Conservation (phyloP, 495 filamentous ascomycete genomes). For the Halenospora varia region DNA sequence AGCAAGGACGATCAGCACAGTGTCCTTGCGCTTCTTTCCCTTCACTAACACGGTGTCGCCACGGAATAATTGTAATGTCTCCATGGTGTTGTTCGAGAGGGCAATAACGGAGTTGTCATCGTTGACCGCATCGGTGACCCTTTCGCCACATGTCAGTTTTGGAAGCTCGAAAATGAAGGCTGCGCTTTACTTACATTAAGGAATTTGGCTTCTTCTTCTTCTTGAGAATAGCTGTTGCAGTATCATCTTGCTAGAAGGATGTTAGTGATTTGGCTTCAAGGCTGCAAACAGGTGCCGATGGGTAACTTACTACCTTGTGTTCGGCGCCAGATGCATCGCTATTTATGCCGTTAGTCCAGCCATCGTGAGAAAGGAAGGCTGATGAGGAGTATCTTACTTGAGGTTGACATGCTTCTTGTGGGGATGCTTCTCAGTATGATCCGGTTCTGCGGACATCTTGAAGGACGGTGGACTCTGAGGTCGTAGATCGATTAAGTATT, state of each 20-base stretch:
- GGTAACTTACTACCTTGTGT: constrained; percentile 67
- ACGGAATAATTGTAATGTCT: constrained; percentile 94
- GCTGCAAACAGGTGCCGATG: constrained; percentile 28
- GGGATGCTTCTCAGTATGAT: constrained; percentile 50
- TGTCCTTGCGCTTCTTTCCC: constrained; percentile 99
- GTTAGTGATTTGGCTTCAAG: constrained; percentile 25
- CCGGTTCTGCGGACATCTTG: constrained; percentile 27
- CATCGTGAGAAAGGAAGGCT: background rate
- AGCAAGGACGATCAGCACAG: constrained; percentile 92
- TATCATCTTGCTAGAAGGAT: constrained; percentile 70
- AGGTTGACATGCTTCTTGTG: constrained; percentile 94
- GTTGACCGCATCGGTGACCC: constrained; percentile 95
- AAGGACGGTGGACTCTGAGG: constrained; percentile 3
- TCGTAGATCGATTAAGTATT: background rate
- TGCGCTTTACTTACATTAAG: constrained; percentile 65
- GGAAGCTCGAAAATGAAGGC: constrained; percentile 1
- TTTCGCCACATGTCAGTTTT: constrained; percentile 42
- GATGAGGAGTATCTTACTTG: constrained; percentile 54
- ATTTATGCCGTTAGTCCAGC: constrained; percentile 31
- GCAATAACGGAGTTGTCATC: constrained; percentile 99
- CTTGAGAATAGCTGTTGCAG: constrained; percentile 95
- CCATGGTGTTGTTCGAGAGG: constrained; percentile 98
- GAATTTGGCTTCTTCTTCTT: constrained; percentile 99
- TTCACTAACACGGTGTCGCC: constrained; percentile 97
- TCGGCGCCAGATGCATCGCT: constrained; percentile 90